Percentiles rank a stretch among this genome's conserved stretches.
Evolutionary conservation across 73 alveolate genomes (phyloP).

Genomic region (Stentor roeselii): DNA sequence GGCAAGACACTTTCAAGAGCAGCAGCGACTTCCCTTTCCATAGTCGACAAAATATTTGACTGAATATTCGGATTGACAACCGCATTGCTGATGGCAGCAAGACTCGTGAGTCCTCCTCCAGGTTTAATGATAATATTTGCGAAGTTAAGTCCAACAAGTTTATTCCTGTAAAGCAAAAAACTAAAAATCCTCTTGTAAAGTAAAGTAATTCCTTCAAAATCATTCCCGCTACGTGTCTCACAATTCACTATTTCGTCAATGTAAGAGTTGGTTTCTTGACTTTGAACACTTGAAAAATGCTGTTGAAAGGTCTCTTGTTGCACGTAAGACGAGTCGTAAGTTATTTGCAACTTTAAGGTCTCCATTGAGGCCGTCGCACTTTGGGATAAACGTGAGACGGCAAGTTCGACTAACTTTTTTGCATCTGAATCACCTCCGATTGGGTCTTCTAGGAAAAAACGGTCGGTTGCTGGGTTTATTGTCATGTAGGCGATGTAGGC

Average conservation of each 20-base stretch:
- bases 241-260: slow-evolving; percentile 85
- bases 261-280: slow-evolving; percentile 78
- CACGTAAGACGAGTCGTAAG: slow-evolving; percentile 84
- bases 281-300: slow-evolving; percentile 59
- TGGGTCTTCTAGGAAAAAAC: background rate
- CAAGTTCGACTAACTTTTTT: slow-evolving; percentile 66
- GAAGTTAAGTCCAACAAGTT: slow-evolving; percentile 28
- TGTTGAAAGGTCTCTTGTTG: slow-evolving; percentile 72
- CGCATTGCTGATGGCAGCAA: background rate
- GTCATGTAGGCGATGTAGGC: slow-evolving; percentile 86
- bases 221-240: slow-evolving; percentile 84
- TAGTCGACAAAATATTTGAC: slow-evolving; percentile 28
- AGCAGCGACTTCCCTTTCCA: slow-evolving; percentile 98
- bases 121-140: slow-evolving; percentile 19
- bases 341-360: slow-evolving; percentile 39
- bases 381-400: slow-evolving; percentile 68
- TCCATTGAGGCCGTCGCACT: slow-evolving; percentile 36
- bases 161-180: slow-evolving; percentile 77
- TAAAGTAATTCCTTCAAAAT: slow-evolving; percentile 83
- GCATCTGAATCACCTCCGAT: slow-evolving; percentile 55
- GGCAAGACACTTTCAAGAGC: slow-evolving; percentile 98
- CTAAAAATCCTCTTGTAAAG: slow-evolving; percentile 81
- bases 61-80: slow-evolving; percentile 10
- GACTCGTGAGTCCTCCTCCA: slow-evolving; percentile 4
- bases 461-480: slow-evolving; percentile 59